A percentile compares a stretch with the other conserved stretches of the same genome.
Conservation (phyloP, 208 protist genomes). For the Trypanosoma boissoni region DNA sequence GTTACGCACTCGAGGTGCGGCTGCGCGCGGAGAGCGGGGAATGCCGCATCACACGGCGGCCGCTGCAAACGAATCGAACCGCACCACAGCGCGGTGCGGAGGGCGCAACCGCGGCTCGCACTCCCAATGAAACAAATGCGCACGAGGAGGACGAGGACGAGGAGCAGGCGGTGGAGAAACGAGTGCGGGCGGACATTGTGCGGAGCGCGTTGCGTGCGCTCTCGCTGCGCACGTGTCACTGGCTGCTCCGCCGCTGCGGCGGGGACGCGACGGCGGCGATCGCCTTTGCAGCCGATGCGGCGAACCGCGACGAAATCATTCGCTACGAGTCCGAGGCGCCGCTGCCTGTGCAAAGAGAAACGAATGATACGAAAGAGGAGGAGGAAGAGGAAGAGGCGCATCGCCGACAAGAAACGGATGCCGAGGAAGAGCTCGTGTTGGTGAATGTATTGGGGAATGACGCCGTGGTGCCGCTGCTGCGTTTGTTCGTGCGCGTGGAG, state of each 20-base stretch:
- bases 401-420: background rate
- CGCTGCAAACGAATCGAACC: background rate
- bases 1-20: constrained; percentile 60
- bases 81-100: too few relatives aligned
- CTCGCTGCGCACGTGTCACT: constrained; percentile 24
- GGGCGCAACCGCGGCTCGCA: background rate
- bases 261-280: constrained; percentile 31
- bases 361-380: background rate
- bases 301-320: constrained; percentile 19
- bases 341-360: too few relatives aligned
- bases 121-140: background rate
- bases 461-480: constrained; percentile 40
- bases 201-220: constrained; percentile 32
- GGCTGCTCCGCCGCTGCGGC: constrained; percentile 15
- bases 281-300: constrained; percentile 16
- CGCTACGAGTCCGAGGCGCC: too few relatives aligned
- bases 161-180: constrained; percentile 30
- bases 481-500: constrained; percentile 62
- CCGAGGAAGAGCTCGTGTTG: constrained; percentile 34
- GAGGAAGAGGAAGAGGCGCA: background rate
- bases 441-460: constrained; percentile 42
- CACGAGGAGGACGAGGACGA: background rate
- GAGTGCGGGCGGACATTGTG: too few relatives aligned
- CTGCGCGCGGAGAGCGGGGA: constrained; percentile 17
- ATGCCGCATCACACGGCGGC: constrained; percentile 11